Evolutionary conservation across 495 filamentous ascomycete genomes (phyloP), one percentile per base, ranked within the genome.

Genomic region (Penicillium bialowiezense): DNA sequence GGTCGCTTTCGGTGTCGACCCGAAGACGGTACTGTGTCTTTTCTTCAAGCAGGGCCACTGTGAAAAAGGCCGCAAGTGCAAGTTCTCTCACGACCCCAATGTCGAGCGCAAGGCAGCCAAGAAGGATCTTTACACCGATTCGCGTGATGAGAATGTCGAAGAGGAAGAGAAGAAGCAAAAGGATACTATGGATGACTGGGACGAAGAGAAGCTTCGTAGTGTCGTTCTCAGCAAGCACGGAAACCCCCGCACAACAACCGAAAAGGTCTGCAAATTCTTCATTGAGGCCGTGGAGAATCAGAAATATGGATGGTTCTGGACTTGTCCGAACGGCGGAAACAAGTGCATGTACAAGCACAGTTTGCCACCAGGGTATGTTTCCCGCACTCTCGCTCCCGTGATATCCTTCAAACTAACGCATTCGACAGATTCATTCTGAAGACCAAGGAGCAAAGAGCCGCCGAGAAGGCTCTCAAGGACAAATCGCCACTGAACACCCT

Each of bases 261-360:
- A 99, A 60, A 99, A 96, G 69, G 91, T 97, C 48, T 99, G 93
- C 87, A 99, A 97, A 72, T 95, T 75, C 76, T 99, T 99, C 70
- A 93, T 97, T 68, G 90, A 95, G 50, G 93, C 93, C 3, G 91
- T 99, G 44, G 93, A 99, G 72, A 93, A 97, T 56, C 86, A 87
- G 56, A 97, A 97, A 73, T 99, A 99, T 59, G 93, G 93, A 54
- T 99, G 93, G 93, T 96, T 97, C 72, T 99, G 93, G 93, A 75
- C 78, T 29, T 99, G 93, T 82, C 93, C 93, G 40, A 97, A 97
- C 68, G 91, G 89, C 50, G 95, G 89, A 43, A 85, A 99, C 69
- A 88, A 95, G 71, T 99, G 93, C 86, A 97, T 91, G 87, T 99
- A 99, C 63, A 90, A 87, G 70, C 93, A 99, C 67, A 89, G 86